Evolutionary conservation across 2,329 filamentous ascomycete genomes (phyloP), one percentile per base, ranked within the genome.

Genomic region (Diaporthe sp.): DNA sequence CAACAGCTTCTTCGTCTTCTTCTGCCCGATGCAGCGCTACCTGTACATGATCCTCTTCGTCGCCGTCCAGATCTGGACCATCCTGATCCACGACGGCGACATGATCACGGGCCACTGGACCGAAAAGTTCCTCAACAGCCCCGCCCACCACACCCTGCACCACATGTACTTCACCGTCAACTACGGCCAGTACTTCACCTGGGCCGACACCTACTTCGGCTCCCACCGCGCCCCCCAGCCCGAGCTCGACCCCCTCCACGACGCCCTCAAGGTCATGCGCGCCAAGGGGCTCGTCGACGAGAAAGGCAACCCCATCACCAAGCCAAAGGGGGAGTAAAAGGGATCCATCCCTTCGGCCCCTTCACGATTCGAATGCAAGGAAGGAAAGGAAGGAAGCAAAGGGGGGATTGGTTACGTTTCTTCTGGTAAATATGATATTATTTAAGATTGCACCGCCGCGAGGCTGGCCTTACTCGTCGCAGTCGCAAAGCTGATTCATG

Each of bases 151-250:
- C 82, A 87, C 86, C 5, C 81, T 87, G 44, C 86, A 88, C 79
- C 86, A 88, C 81, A 85, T 88, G 80, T 87, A 87, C 81, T 88
- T 88, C 79, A 88, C 84, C 76, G 84, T 85, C 84, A 87, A 87
- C 81, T 87, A 87, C 79, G 86, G 86, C 75, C 86, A 87, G 80
- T 87, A 87, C 80, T 87, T 87, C 77, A 87, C 86, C 76, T 87
- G 85, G 85, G 85, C 85, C 78, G 86, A 87, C 78, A 82, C 70
- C 80, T 86, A 84, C 79, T 87, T 85, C 77, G 82, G 83, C 78
- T 87, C 86, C 17, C 86, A 87, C 81, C 79, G 84, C 61, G 80
- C 83, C n/a, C 86, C 86, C n/a, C 80, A 81, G 59, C 85, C 85
- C 5, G 81, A 83, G 72, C 81, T 87, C 12, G 86, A 87, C 58